phyloP scores from a whole-genome alignment of 108 stramenopile genomes.

The Pseudonitzschia multiseries region DNA sequence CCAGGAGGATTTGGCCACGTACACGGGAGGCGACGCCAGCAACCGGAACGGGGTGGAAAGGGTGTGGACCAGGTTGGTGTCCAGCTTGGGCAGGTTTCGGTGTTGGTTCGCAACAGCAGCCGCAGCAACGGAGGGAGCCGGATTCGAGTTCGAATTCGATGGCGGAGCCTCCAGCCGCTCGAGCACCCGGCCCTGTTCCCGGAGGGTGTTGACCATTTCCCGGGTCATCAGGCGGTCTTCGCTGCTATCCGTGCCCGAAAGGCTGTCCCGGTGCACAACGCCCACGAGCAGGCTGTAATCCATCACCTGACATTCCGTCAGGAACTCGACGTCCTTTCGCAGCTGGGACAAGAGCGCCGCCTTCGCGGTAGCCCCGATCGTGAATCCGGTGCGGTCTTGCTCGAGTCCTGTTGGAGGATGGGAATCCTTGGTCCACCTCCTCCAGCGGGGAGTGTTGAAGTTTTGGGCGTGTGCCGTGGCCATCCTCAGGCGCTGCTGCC shows the following conservation, averaged over 20 bases:
- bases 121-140: conserved; percentile 10
- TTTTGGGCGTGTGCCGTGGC: not conserved
- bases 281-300: conserved; percentile 89
- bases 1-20: conserved; percentile 20
- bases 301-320: conserved; percentile 72
- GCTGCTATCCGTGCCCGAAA: not conserved
- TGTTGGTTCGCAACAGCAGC: not conserved
- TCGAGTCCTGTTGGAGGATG: conserved; percentile 6
- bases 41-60: conserved; percentile 36
- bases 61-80: not conserved
- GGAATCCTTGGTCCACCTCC: not conserved
- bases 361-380: conserved; percentile 63
- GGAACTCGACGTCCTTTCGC: conserved; percentile 74
- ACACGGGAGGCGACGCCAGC: conserved; percentile 35
- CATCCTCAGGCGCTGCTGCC: not conserved
- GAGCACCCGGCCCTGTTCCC: conserved; percentile 4
- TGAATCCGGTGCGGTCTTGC: conserved; percentile 43
- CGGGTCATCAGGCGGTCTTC: not conserved
- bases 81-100: not conserved
- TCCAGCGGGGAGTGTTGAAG: not conserved
- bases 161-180: conserved; percentile 8
- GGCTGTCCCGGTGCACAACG: conserved; percentile 52
- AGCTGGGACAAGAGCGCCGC: conserved; percentile 72
- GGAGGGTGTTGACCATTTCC: not conserved
- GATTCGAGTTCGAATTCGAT: not conserved